phyloP scores from a whole-genome alignment of 345 rosid genomes.

The Lepidium sativum region DNA sequence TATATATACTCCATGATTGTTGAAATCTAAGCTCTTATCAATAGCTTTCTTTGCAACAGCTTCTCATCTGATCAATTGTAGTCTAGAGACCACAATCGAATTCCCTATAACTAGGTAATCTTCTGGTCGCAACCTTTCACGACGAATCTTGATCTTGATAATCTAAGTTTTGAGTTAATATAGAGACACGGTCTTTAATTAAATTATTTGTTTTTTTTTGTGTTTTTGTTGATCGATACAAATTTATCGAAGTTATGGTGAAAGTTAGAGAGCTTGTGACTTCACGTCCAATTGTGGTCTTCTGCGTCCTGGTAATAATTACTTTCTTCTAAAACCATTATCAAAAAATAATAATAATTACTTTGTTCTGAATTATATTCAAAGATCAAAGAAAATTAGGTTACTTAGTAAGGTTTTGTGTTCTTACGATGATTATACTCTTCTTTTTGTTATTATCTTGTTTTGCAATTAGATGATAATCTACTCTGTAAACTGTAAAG shows the following conservation, averaged over 20 bases:
- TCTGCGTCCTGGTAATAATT: background rate
- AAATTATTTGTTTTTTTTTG: background rate
- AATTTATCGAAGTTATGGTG: conserved; percentile 4
- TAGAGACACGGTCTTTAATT: background rate
- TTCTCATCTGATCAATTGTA: conserved; percentile 61
- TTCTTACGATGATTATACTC: background rate
- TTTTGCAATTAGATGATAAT: background rate
- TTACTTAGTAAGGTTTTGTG: background rate
- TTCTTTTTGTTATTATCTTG: background rate
- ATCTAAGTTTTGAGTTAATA: background rate
- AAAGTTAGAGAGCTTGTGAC: background rate
- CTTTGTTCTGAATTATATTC: background rate
- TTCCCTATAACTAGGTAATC: no score
- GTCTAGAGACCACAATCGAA: conserved; percentile 74
- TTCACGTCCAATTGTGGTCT: conserved; percentile 14
- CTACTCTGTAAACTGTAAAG: no score
- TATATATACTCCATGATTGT: background rate
- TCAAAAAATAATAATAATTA: no score
- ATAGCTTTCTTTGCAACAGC: conserved; percentile 39
- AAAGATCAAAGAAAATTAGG: no score
- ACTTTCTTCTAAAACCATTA: no score
- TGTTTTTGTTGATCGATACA: background rate
- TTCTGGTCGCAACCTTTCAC: no score
- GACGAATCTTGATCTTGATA: conserved; percentile 31
- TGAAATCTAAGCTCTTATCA: conserved; percentile 28